Conservation (phyloP, 1,139 yeast genomes). For the Suhomyces guaymorum region DNA sequence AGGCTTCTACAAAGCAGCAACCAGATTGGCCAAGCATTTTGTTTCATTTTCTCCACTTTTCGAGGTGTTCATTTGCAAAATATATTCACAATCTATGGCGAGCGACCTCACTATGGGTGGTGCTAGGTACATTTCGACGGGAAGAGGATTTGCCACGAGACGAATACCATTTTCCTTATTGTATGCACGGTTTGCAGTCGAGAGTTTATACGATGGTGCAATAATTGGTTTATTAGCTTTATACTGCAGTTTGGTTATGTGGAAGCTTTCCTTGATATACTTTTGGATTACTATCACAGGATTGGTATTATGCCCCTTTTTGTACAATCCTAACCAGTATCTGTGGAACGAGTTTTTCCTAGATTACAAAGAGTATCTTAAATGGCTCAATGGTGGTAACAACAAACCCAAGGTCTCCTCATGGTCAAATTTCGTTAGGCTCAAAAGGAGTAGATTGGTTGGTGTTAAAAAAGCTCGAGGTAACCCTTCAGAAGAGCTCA, state of each 20-base stretch:
- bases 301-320: conserved; percentile 87
- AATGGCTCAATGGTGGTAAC: conserved; percentile 99
- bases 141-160: conserved; percentile 99
- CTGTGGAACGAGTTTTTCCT: conserved; percentile 98
- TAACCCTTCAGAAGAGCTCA: conserved; percentile 92
- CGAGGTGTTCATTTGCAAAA: conserved; percentile 98
- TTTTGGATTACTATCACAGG: conserved; percentile 96
- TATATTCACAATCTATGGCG: conserved; percentile 85
- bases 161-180: conserved; percentile 96
- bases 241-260: conserved; percentile 85
- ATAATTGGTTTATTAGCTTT: conserved; percentile 81
- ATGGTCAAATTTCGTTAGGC: conserved; percentile 97
- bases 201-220: conserved; percentile 97
- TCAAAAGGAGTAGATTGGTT: conserved; percentile 84
- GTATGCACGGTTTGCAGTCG: conserved; percentile 95
- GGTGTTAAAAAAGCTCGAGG: conserved; percentile 79
- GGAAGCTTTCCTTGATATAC: conserved; percentile 98
- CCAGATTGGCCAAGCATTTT: conserved; percentile 88
- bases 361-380: conserved; percentile 96
- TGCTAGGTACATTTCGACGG: conserved; percentile 98
- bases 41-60: conserved; percentile 91
- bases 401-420: conserved; percentile 99
- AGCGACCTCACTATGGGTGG: conserved; percentile 98
- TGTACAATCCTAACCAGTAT: conserved; percentile 98
- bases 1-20: conserved; percentile 94